Evolutionary conservation across 129 eudicot species (phyloP).

Genomic region (Flaveria brownii): DNA sequence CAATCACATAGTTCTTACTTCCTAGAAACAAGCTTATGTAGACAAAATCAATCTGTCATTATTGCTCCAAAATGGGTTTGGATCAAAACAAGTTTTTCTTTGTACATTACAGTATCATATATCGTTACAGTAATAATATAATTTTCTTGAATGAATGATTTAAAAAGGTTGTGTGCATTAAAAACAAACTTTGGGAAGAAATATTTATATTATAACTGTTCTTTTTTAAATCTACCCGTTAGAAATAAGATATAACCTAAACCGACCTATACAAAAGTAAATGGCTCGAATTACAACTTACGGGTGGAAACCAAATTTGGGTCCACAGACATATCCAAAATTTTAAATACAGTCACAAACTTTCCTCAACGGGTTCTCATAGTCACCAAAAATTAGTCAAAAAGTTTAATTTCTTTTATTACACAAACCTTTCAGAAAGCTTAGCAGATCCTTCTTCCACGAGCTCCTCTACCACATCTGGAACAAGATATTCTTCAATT

Average conservation of each 20-base stretch:
- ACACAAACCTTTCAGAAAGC: constrained; percentile 82
- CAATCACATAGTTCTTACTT: background rate
- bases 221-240: background rate
- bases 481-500: constrained; percentile 55
- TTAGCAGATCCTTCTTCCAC: constrained; percentile 94
- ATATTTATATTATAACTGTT: background rate
- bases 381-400: background rate
- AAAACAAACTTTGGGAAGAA: background rate
- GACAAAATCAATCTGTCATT: background rate
- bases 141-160: background rate
- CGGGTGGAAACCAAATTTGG: background rate
- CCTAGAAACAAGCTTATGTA: background rate
- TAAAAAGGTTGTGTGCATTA: background rate
- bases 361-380: no score
- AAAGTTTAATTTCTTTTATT: background rate
- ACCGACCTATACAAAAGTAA: background rate
- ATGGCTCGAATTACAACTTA: background rate
- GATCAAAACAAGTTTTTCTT: background rate
- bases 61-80: constrained; percentile 1
- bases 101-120: background rate
- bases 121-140: background rate
- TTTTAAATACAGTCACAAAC: background rate
- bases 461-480: constrained; percentile 81
- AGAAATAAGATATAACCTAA: background rate
- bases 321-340: background rate